phyloP scores from a whole-genome alignment of 768 basidiomycete genomes.

The Pisolithus tinctorius region DNA sequence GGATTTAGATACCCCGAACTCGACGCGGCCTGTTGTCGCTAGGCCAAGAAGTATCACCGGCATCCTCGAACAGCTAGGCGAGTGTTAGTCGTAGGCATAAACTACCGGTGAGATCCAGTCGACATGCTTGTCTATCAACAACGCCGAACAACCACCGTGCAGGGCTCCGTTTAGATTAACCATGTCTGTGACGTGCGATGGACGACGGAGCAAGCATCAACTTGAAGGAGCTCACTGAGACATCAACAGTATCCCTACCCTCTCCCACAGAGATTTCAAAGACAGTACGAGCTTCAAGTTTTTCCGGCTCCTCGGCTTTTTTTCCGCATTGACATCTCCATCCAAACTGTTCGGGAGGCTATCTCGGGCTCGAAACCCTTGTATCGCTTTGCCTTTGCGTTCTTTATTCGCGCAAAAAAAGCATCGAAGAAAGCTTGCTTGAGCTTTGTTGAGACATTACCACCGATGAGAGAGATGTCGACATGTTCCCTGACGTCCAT shows the following conservation, averaged over 20 bases:
- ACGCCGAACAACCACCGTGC: slow-evolving; percentile 52
- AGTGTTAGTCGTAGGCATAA: background rate
- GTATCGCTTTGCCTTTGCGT: slow-evolving; percentile 4
- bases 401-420: slow-evolving; percentile 7
- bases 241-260: slow-evolving; percentile 26
- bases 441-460: slow-evolving; percentile 22
- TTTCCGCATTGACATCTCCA: slow-evolving; percentile 35
- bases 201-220: background rate
- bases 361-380: slow-evolving; percentile 19
- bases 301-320: slow-evolving; percentile 42
- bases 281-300: slow-evolving; percentile 40
- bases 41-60: too few species aligned
- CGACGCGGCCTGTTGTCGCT: too few species aligned
- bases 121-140: slow-evolving; percentile 46
- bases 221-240: background rate
- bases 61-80: background rate
- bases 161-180: slow-evolving; percentile 40
- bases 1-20: slow-evolving; percentile 42
- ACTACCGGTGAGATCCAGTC: background rate
- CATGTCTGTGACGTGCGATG: slow-evolving; percentile 37
- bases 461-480: slow-evolving; percentile 17
- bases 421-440: slow-evolving; percentile 21
- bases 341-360: slow-evolving; percentile 23
- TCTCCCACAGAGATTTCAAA: slow-evolving; percentile 36
- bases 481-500: slow-evolving; percentile 12